Percentiles rank a stretch among this genome's conserved stretches.
Evolutionary conservation across 106 monocot species (phyloP).

Genomic region (Dioscorea dumetorum): DNA sequence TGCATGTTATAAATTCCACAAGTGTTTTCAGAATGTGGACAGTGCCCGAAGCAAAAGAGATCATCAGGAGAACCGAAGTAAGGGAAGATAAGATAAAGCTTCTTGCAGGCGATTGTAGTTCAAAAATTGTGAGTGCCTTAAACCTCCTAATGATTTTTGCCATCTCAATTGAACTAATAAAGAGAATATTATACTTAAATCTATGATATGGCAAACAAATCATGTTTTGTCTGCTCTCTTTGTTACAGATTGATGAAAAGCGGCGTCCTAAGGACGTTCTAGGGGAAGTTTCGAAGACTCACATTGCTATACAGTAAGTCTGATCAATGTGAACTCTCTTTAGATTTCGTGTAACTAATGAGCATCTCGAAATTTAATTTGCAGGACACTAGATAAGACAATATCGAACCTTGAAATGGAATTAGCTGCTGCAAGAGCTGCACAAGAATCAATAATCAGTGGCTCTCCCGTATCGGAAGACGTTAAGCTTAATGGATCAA

Average conservation of each 20-base stretch:
- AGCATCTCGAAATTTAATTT: neutral
- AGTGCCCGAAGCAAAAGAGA: constrained; percentile 76
- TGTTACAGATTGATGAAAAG: constrained; percentile 22
- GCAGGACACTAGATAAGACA: constrained; percentile 84
- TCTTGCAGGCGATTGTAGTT: constrained; percentile 42
- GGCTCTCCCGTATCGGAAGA: constrained; percentile 58
- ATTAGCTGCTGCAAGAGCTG: constrained; percentile 60
- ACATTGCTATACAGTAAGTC: constrained; percentile 54
- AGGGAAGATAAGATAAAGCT: constrained; percentile 45
- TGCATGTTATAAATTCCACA: too few species aligned
- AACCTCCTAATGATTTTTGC: neutral
- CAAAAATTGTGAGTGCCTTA: constrained; percentile 41
- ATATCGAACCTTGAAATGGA: constrained; percentile 86
- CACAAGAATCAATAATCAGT: constrained; percentile 58
- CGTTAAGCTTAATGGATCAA: constrained; percentile 17
- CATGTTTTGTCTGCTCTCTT: too few species aligned
- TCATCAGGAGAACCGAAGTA: constrained; percentile 31
- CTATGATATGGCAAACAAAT: too few species aligned
- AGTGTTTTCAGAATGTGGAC: constrained; percentile 63
- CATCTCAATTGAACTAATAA: too few species aligned
- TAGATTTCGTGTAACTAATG: too few species aligned
- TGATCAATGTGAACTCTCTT: too few species aligned
- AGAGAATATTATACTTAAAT: too few species aligned
- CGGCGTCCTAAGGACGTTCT: constrained; percentile 16
- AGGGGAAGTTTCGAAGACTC: constrained; percentile 39